Percentiles rank a stretch among this genome's conserved stretches.
These are phyloP conservation scores for Paecilomyces sp. DNA, from an alignment of 2,329 filamentous ascomycete species.

Conservation along the genomic window DNA sequence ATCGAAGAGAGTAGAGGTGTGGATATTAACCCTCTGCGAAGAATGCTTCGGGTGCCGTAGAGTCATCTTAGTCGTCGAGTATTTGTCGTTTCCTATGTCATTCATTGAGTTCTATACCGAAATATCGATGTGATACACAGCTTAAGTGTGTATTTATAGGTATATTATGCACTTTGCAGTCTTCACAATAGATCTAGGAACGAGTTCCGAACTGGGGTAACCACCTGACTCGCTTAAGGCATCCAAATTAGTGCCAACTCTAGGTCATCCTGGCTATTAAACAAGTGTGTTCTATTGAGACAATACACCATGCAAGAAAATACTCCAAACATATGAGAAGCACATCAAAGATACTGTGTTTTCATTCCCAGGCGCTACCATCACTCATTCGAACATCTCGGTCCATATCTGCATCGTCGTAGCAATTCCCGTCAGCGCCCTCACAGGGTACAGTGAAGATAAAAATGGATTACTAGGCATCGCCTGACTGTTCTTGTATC, in stretches of 20 bases:
- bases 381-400: background rate
- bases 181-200: background rate
- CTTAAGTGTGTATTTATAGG: no score
- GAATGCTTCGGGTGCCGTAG: background rate
- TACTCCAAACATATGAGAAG: background rate
- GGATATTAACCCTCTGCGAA: constrained; percentile 19
- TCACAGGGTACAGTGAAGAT: background rate
- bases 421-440: background rate
- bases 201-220: background rate
- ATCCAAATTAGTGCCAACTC: background rate
- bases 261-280: background rate
- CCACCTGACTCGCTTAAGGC: background rate
- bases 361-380: background rate
- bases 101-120: no score
- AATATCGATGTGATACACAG: background rate
- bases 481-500: background rate
- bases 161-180: no score
- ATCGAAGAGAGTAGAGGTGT: constrained; percentile 44
- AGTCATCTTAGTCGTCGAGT: background rate
- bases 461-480: background rate
- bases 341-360: no score
- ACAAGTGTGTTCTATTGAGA: no score
- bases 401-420: background rate
- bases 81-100: no score
- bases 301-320: no score